Percentiles rank a stretch among this genome's conserved stretches.
These are phyloP conservation scores for Corchorus olitorius DNA, from an alignment of 345 rosid genomes.

Conservation along the genomic window DNA sequence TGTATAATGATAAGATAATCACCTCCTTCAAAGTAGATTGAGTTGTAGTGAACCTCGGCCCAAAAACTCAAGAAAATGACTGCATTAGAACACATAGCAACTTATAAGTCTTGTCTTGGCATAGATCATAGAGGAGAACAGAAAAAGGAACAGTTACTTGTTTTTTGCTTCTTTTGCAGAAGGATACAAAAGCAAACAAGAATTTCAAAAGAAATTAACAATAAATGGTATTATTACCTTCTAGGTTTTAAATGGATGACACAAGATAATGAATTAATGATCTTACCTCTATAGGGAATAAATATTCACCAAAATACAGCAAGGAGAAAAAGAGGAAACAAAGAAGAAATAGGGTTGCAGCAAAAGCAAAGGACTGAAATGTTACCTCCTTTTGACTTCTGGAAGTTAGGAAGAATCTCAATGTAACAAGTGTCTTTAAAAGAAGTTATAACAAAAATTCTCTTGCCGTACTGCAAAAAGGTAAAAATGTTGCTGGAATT, in stretches of 20 bases:
- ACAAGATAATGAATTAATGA: neutral
- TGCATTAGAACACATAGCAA: constrained; percentile 37
- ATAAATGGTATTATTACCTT: neutral
- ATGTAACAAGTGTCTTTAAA: constrained; percentile 88
- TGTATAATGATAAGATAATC: constrained; percentile 6
- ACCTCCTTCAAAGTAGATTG: constrained; percentile 79
- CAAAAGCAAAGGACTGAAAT: constrained; percentile 11
- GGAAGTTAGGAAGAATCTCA: constrained; percentile 74
- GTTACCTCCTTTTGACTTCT: constrained; percentile 71
- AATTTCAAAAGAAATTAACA: neutral
- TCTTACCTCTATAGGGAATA: neutral
- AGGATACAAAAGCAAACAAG: neutral
- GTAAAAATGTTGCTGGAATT: constrained; percentile 1
- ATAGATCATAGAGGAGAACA: neutral
- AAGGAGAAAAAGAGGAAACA: neutral
- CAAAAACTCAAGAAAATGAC: constrained; percentile 85
- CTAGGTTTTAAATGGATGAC: neutral
- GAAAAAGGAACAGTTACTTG: neutral
- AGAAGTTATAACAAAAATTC: constrained; percentile 78
- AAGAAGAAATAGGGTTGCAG: neutral
- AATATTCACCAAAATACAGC: constrained; percentile 6
- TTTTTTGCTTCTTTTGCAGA: neutral
- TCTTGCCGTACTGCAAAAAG: constrained; percentile 65
- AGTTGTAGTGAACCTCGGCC: constrained; percentile 99
- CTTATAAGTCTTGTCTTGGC: neutral